Percentiles rank a stretch among this genome's conserved stretches.
These are phyloP conservation scores for Aurinia saxatilis DNA, from an alignment of 345 rosid species.

Conservation along the genomic window DNA sequence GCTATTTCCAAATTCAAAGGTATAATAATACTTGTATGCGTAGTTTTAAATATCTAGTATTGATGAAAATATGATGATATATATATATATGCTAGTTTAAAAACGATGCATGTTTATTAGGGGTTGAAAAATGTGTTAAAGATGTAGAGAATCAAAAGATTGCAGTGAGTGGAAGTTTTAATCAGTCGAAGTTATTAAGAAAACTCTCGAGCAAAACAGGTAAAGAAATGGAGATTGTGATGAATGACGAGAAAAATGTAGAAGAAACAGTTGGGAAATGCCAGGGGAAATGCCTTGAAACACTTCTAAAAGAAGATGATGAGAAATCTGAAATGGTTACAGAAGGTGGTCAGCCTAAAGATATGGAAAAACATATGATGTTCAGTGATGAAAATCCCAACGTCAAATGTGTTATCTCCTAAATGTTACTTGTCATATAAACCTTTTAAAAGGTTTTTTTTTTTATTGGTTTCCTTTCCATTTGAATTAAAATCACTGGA, in stretches of 20 bases:
- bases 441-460: not conserved
- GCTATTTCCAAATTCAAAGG: slow-evolving; percentile 59
- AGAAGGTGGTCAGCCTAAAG: not conserved
- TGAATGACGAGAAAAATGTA: slow-evolving; percentile 8
- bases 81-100: not conserved
- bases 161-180: slow-evolving; percentile 42
- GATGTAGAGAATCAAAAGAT: slow-evolving; percentile 47
- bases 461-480: no score
- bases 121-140: slow-evolving; percentile 45
- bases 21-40: not conserved
- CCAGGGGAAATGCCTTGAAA: not conserved
- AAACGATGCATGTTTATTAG: slow-evolving; percentile 34
- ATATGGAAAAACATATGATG: slow-evolving; percentile 24
- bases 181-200: slow-evolving; percentile 46
- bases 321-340: not conserved
- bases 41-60: not conserved
- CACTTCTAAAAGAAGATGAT: not conserved
- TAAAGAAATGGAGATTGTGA: slow-evolving; percentile 34
- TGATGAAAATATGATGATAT: not conserved
- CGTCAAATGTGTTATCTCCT: slow-evolving; percentile 34
- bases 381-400: slow-evolving; percentile 77
- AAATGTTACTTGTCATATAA: not conserved
- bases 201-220: slow-evolving; percentile 49
- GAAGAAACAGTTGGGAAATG: not conserved
- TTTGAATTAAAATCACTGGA: not conserved